Evolutionary conservation across 1,284 basidiomycete species (phyloP).

Genomic region (Cryptococcus wingfieldii): DNA sequence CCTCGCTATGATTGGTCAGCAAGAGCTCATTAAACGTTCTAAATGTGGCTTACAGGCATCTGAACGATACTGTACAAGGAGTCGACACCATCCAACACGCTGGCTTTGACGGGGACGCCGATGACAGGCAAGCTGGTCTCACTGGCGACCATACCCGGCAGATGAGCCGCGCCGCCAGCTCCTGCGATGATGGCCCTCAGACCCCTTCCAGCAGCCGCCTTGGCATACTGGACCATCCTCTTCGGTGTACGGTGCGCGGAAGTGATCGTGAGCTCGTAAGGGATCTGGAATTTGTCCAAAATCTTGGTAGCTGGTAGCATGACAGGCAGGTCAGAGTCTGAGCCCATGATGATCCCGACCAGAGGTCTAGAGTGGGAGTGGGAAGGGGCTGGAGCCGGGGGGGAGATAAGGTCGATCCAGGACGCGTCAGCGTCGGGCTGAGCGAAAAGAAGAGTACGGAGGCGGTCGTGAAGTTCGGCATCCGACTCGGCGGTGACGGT

Average conservation of each 20-base stretch:
- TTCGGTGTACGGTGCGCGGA: constrained; percentile 94
- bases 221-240: constrained; percentile 77
- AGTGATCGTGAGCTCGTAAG: constrained; percentile 79
- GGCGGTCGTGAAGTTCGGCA: constrained; percentile 63
- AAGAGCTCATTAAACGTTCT: not conserved
- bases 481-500: constrained; percentile 83
- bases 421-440: constrained; percentile 57
- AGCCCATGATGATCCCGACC: constrained; percentile 96
- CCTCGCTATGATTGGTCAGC: constrained; percentile 63
- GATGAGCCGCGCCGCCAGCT: constrained; percentile 93
- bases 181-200: constrained; percentile 81
- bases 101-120: constrained; percentile 95
- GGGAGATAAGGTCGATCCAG: constrained; percentile 57
- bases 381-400: constrained; percentile 40
- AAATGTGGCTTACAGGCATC: constrained; percentile 74
- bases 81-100: constrained; percentile 90
- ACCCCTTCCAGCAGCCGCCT: constrained; percentile 70
- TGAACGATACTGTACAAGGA: constrained; percentile 96
- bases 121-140: constrained; percentile 91
- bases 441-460: constrained; percentile 66
- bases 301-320: constrained; percentile 88
- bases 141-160: constrained; percentile 97
- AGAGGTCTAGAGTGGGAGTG: constrained; percentile 67
- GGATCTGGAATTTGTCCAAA: constrained; percentile 73
- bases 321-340: constrained; percentile 91